These are phyloP conservation scores for Candida glucosophila DNA, from an alignment of 1,139 yeast species.

Conservation along the genomic window DNA sequence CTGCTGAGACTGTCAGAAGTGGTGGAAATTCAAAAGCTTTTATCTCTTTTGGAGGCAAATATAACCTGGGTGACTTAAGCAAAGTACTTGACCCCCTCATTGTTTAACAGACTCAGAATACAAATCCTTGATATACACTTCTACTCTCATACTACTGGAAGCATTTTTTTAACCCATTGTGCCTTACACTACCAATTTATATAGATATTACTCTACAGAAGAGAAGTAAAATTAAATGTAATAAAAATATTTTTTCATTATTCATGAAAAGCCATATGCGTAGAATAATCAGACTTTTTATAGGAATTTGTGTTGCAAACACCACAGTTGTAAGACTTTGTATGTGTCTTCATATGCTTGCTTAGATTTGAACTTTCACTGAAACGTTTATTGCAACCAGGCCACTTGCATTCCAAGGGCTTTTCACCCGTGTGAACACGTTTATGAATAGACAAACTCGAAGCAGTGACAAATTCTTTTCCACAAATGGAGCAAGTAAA, in stretches of 20 bases:
- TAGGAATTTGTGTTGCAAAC: constrained; percentile 46
- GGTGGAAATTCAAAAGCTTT: constrained; percentile 21
- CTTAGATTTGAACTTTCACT: constrained; percentile 84
- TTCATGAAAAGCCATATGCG: constrained; percentile 26
- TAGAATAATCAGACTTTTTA: constrained; percentile 27
- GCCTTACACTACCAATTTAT: too few species aligned
- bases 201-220: too few species aligned
- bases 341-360: constrained; percentile 75
- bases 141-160: too few species aligned
- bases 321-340: constrained; percentile 41
- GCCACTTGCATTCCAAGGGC: constrained; percentile 72
- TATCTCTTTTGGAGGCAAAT: constrained; percentile 11
- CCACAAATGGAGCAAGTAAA: constrained; percentile 40
- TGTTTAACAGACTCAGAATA: too few species aligned
- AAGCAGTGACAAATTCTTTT: constrained; percentile 45
- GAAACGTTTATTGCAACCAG: constrained; percentile 77
- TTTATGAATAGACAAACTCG: constrained; percentile 45
- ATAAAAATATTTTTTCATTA: neutral
- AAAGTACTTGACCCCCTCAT: too few species aligned
- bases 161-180: too few species aligned
- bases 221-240: too few species aligned
- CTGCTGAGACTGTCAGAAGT: constrained; percentile 15
- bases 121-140: too few species aligned
- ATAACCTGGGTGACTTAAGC: too few species aligned
- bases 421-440: constrained; percentile 57